Evolutionary conservation across 108 stramenopile species (phyloP).

Genomic region (Conticribra guillardii): DNA sequence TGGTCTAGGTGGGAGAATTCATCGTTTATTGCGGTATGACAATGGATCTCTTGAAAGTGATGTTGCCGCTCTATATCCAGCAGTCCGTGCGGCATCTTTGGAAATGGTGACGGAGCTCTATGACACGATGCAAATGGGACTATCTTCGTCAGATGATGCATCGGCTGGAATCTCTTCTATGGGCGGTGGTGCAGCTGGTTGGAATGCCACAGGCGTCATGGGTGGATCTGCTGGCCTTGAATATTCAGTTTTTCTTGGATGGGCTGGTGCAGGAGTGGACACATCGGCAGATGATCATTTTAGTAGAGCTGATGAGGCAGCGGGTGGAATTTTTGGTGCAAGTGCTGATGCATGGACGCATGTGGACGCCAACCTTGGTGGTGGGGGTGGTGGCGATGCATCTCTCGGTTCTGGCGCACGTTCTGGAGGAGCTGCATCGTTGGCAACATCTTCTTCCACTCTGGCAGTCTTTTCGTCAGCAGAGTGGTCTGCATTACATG

Average conservation of each 20-base stretch:
- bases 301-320: slow-evolving; percentile 37
- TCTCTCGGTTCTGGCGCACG: slow-evolving; percentile 22
- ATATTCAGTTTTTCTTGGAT: slow-evolving; percentile 62
- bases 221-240: slow-evolving; percentile 78
- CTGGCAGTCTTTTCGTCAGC: slow-evolving; percentile 71
- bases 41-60: slow-evolving; percentile 65
- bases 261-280: slow-evolving; percentile 5
- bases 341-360: slow-evolving; percentile 65
- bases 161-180: slow-evolving; percentile 35
- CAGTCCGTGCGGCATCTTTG: slow-evolving; percentile 71
- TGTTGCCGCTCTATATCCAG: slow-evolving; percentile 78
- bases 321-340: slow-evolving; percentile 35
- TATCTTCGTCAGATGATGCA: slow-evolving; percentile 48
- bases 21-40: slow-evolving; percentile 68
- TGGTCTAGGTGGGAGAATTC: slow-evolving; percentile 62
- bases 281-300: slow-evolving; percentile 16
- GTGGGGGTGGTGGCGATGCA: slow-evolving; percentile 10
- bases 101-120: slow-evolving; percentile 74
- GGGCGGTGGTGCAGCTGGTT: slow-evolving; percentile 30
- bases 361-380: slow-evolving; percentile 6
- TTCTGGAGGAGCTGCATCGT: slow-evolving; percentile 11
- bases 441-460: slow-evolving; percentile 45
- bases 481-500: slow-evolving; percentile 75
- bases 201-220: slow-evolving; percentile 56
- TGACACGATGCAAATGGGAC: slow-evolving; percentile 72